Percentiles rank a stretch among this genome's conserved stretches.
Evolutionary conservation across 2,329 filamentous ascomycete genomes (phyloP).

Genomic region (Xylariomycetidae sp.): DNA sequence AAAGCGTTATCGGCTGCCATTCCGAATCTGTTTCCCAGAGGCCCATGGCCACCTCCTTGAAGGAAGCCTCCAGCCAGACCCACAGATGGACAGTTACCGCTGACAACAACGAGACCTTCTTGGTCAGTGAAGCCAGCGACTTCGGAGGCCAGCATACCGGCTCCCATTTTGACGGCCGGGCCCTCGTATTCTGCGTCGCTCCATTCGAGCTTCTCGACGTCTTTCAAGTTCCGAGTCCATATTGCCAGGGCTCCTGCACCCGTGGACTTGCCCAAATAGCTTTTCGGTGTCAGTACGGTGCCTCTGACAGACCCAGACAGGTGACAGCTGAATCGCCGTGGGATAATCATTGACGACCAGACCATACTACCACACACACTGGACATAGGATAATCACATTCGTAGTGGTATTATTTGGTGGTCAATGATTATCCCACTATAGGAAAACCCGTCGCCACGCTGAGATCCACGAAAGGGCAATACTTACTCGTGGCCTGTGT

Average conservation of each 20-base stretch:
- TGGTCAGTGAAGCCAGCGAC: constrained; percentile 32
- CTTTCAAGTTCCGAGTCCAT: constrained; percentile 38
- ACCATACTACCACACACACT: too few species aligned
- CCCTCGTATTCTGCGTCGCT: constrained; percentile 38
- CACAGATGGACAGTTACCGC: constrained; percentile 45
- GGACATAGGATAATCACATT: too few species aligned
- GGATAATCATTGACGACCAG: too few species aligned
- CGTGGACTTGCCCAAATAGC: constrained; percentile 38
- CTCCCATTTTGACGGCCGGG: constrained; percentile 45
- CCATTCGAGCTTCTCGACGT: constrained; percentile 31
- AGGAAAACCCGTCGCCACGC: too few species aligned
- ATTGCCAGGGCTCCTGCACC: constrained; percentile 38
- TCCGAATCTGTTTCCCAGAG: constrained; percentile 45
- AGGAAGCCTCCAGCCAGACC: constrained; percentile 53
- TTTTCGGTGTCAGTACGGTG: not conserved
- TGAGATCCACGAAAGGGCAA: not conserved
- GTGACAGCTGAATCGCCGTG: not conserved
- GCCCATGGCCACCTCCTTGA: constrained; percentile 53
- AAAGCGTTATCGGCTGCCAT: constrained; percentile 54
- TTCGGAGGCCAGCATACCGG: constrained; percentile 46
- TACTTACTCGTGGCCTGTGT: constrained; percentile 35
- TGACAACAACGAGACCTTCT: constrained; percentile 35
- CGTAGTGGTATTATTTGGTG: too few species aligned
- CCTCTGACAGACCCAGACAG: too few species aligned
- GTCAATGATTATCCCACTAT: too few species aligned